A percentile compares a stretch with the other conserved stretches of the same genome.
phyloP scores from a whole-genome alignment of 75 land plant species.

The Gnetum montanum region DNA sequence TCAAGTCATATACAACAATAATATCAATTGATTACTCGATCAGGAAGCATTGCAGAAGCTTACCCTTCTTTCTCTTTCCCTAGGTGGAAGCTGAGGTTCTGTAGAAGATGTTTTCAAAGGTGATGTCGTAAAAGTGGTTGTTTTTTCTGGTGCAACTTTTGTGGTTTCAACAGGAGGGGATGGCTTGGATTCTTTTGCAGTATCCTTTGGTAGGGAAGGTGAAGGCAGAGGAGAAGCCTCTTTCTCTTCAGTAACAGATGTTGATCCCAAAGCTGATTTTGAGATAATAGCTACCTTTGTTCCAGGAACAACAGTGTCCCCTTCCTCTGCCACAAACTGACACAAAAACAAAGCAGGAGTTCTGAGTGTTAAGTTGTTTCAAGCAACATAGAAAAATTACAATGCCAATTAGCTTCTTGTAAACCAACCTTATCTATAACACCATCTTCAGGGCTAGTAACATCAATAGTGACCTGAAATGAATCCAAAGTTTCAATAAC shows the following conservation, averaged over 20 bases:
- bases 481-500: background rate
- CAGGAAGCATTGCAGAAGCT: constrained; percentile 8
- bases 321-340: constrained; percentile 81
- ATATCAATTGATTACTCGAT: background rate
- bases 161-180: constrained; percentile 17
- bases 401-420: background rate
- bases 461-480: constrained; percentile 94
- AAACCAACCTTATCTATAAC: constrained; percentile 56
- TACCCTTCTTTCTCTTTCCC: constrained; percentile 94
- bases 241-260: constrained; percentile 33
- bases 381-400: background rate
- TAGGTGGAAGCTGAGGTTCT: constrained; percentile 86
- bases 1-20: background rate
- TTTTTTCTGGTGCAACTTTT: constrained; percentile 9
- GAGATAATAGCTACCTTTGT: constrained; percentile 73
- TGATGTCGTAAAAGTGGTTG: constrained; percentile 20
- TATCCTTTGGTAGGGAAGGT: constrained; percentile 13
- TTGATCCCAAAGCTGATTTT: constrained; percentile 40
- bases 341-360: background rate
- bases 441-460: constrained; percentile 80
- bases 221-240: constrained; percentile 19
- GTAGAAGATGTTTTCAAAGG: constrained; percentile 33
- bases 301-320: constrained; percentile 87
- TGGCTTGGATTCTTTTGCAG: constrained; percentile 13
- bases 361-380: background rate